Evolutionary conservation across 768 basidiomycete genomes (phyloP), one percentile per base, ranked within the genome.

Genomic region (Boletus speciosus): DNA sequence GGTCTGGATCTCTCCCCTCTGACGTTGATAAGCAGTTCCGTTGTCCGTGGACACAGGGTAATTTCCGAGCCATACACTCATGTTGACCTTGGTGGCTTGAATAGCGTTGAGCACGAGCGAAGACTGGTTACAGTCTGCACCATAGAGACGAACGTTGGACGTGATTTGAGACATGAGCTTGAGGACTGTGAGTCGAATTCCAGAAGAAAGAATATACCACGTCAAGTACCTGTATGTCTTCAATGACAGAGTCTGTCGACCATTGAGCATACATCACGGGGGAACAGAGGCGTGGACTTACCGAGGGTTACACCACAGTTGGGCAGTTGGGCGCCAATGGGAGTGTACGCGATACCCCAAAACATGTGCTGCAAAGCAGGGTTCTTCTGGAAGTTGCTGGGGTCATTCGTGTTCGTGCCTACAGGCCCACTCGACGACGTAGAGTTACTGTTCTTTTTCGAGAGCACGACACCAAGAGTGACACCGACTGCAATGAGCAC

Each of bases 281-380:
- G 6, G 0, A 8, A 23, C 31, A 10, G 23, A 4, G 32, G 37
- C 0, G 1, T 31, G 35, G n/a, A 66, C 77, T 49, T 25, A 73
- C 76, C 54, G 8, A 74, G 67, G 5, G 64, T 71, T 51, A 78
- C 85, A 10, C 85, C 86, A 60, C 90, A 93, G 34, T 79, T 65
- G 0, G 90, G 90, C 23, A 85, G 68, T 60, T 85, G 82, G n/a
- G 85, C 83, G 38, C 84, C 84, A 19, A 74, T 72, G 9, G 93
- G 93, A 1, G 91, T 93, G 69, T 96, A 96, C 0, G 93, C 93
- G 23, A 96, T 65, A 5, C 89, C 93, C 67, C 86, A 96, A 73
- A 97, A 90, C 1, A 83, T 78, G 59, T 88, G 82, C 57, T 85
- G 78, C 47, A 96, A 72, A 31, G 78, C 77, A 3, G 81, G 48